Base-by-base conservation (phyloP, 768 basidiomycete species). In the Podaxis pistillaris region DNA sequence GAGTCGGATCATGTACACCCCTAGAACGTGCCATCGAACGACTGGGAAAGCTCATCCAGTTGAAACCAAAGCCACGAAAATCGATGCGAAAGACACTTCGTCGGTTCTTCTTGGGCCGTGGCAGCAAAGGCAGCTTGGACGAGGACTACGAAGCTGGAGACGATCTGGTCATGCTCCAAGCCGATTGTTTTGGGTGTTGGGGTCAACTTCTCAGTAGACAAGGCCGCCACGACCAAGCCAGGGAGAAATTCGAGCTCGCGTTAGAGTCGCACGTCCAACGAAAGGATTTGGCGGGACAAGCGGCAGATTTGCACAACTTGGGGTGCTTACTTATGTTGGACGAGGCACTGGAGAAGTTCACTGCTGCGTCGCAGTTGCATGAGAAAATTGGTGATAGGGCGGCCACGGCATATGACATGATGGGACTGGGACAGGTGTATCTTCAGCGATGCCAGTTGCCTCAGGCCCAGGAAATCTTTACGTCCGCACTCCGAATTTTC, bases 231-330 rank as follows among this genome's bases (percentile, higher is more conserved):
- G 59, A 64, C 1, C 65, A 69, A 54, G 72, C 72, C 0, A 51
- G 67, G 59, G 65, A 67, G 24, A 71, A 67, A 47, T 68, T 72
- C 37, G 28, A 65, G 4, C 37, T 56, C 26, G 72, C 74, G 1
- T 47, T 68, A n/a, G 59, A 64, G 22, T 47, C 73, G 6, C 74
- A 75, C 40, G 62, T 41, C 11, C 28, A 69, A 59, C 64, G 64
- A 0, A 66, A 67, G 11, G 72, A 73, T 62, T 28, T 60, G 8
- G 56, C 60, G 7, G 73, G 73, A 6, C 68, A 72, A 13, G 74
- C 72, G 15, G 71, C 71, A 30, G 73, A 74, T 47, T 62, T 70
- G 5, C 66, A 73, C 30, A 74, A 74, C 55, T 60, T 73, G 7
- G 73, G 66, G 4, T 60, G 58, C 4, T 63, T 69, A 19, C 63